Percentiles rank a stretch among this genome's conserved stretches.
These are phyloP conservation scores for Halocafeteria seosinensis DNA, from an alignment of 108 stramenopile species.

Conservation along the genomic window DNA sequence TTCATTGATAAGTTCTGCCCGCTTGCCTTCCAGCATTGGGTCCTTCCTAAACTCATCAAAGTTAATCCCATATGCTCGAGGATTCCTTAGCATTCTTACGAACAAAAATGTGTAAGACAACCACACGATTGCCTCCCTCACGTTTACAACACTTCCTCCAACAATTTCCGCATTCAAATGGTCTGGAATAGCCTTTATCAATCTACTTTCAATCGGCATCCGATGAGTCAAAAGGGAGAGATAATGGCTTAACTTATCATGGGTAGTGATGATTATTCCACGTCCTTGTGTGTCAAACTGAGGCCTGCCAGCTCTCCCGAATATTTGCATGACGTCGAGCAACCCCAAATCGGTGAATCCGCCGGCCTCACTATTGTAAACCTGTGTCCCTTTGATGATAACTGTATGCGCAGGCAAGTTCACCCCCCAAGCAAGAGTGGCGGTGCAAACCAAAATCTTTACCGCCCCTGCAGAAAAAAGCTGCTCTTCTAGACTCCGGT, in stretches of 20 bases:
- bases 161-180: conserved; percentile 95
- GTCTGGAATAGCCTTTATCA: conserved; percentile 76
- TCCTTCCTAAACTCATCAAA: conserved; percentile 51
- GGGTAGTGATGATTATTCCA: conserved; percentile 79
- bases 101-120: conserved; percentile 85
- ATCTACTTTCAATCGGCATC: conserved; percentile 82
- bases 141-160: conserved; percentile 78
- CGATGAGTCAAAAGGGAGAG: conserved; percentile 71
- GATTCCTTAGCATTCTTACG: conserved; percentile 79
- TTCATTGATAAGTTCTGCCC: conserved; percentile 50
- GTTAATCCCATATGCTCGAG: conserved; percentile 74
- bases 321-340: conserved; percentile 94
- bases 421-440: conserved; percentile 90
- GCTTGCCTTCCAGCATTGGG: conserved; percentile 40
- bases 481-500: conserved; percentile 76
- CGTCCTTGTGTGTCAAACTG: conserved; percentile 89
- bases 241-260: conserved; percentile 67
- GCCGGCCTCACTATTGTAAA: conserved; percentile 95
- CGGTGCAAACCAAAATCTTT: conserved; percentile 85
- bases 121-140: conserved; percentile 77
- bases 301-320: conserved; percentile 88
- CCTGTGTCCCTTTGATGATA: conserved; percentile 90
- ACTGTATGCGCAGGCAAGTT: conserved; percentile 86
- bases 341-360: conserved; percentile 74
- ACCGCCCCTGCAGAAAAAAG: conserved; percentile 87